A percentile compares a stretch with the other conserved stretches of the same genome.
phyloP scores from a whole-genome alignment of 1,139 yeast genomes.

The Candida gigantensis region DNA sequence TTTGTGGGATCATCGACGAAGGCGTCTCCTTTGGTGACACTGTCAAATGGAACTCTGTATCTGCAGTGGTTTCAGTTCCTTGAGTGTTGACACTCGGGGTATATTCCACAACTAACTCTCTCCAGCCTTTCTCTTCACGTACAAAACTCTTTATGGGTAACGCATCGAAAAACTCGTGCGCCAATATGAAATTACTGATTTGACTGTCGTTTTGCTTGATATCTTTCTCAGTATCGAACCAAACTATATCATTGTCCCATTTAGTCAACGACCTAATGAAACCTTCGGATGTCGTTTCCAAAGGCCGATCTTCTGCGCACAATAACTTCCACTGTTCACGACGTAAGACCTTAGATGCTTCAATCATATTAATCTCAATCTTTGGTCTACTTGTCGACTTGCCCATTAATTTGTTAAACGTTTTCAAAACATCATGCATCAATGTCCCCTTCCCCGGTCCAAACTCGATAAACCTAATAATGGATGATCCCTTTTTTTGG shows the following conservation, averaged over 20 bases:
- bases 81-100: slow-evolving; percentile 40
- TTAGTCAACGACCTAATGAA: slow-evolving; percentile 43
- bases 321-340: slow-evolving; percentile 54
- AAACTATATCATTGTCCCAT: slow-evolving; percentile 57
- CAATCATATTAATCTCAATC: slow-evolving; percentile 59
- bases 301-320: slow-evolving; percentile 34
- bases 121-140: slow-evolving; percentile 74
- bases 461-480: slow-evolving; percentile 68
- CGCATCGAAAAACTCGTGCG: slow-evolving; percentile 89
- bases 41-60: slow-evolving; percentile 58
- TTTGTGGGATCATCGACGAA: slow-evolving; percentile 57
- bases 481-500: slow-evolving; percentile 53
- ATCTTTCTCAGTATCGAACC: slow-evolving; percentile 74
- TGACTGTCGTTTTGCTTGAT: slow-evolving; percentile 35
- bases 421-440: slow-evolving; percentile 61
- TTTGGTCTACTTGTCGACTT: slow-evolving; percentile 21
- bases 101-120: slow-evolving; percentile 71
- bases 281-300: slow-evolving; percentile 29
- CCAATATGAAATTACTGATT: slow-evolving; percentile 63
- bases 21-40: slow-evolving; percentile 65
- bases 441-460: slow-evolving; percentile 89
- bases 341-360: slow-evolving; percentile 70
- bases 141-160: slow-evolving; percentile 75
- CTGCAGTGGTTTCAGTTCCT: too few relatives aligned
- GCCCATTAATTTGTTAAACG: slow-evolving; percentile 44